Percentiles rank a stretch among this genome's conserved stretches.
Conservation (phyloP, 495 filamentous ascomycete genomes). For the Penicillium verhagenii region DNA sequence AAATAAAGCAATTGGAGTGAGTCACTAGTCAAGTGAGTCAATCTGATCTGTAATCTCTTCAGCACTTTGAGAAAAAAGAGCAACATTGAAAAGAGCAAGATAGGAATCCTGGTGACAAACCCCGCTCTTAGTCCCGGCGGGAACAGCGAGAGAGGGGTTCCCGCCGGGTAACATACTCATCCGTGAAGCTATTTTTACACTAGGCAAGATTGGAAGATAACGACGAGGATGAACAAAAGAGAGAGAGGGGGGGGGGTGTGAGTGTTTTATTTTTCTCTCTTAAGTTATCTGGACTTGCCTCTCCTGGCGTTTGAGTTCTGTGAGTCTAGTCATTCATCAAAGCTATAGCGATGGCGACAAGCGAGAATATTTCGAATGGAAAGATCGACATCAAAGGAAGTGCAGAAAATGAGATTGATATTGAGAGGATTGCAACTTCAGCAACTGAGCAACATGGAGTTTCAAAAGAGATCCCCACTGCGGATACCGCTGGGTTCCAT, state of each 20-base stretch:
- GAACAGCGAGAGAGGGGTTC: neutral
- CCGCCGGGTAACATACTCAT: slow-evolving; percentile 9
- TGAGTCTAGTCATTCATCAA: too few relatives aligned
- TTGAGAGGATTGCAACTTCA: slow-evolving; percentile 17
- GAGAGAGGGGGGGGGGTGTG: too few relatives aligned
- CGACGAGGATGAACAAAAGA: neutral
- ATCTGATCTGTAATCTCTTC: neutral
- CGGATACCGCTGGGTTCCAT: slow-evolving; percentile 23
- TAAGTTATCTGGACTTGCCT: neutral
- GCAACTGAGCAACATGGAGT: slow-evolving; percentile 16
- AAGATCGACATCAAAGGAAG: slow-evolving; percentile 7
- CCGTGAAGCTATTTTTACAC: neutral
- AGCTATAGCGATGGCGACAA: slow-evolving; percentile 7
- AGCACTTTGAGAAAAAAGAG: too few relatives aligned
- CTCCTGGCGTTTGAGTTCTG: neutral
- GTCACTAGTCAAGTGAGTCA: neutral
- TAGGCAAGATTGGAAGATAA: neutral
- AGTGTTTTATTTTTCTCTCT: too few relatives aligned
- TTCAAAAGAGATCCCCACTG: slow-evolving; percentile 7
- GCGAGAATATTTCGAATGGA: neutral
- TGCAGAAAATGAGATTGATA: slow-evolving; percentile 8
- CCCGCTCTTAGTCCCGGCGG: slow-evolving; percentile 11
- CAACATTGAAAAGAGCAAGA: slow-evolving; percentile 1
- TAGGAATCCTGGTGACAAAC: slow-evolving; percentile 3
- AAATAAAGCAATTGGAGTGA: neutral